Conservation (phyloP, 352 stramenopile species). For the Phytophthora ohioensis region DNA sequence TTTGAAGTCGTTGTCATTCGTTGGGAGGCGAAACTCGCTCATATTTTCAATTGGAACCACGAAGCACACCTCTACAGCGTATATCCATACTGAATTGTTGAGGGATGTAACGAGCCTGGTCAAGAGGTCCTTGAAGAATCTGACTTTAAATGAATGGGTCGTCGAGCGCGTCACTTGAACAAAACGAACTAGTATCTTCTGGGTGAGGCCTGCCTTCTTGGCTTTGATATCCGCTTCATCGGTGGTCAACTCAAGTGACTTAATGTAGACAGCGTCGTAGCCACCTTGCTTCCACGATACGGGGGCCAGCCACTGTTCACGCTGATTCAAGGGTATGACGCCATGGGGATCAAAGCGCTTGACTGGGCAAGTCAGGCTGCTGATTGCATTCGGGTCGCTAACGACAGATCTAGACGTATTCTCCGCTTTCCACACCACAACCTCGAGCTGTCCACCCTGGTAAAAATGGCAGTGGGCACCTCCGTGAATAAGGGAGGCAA, state of each 20-base stretch:
- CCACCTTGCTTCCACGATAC: not conserved
- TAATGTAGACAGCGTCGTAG: not conserved
- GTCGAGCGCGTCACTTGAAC: not conserved
- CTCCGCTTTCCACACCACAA: not conserved
- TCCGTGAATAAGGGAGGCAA: no score
- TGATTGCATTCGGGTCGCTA: not conserved
- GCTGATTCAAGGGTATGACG: not conserved
- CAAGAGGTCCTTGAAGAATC: not conserved
- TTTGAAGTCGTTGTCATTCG: not conserved
- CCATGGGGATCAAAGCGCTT: not conserved
- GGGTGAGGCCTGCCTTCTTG: not conserved
- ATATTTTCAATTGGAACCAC: no score
- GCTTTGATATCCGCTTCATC: not conserved
- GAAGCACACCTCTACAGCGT: no score
- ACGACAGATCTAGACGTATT: no score
- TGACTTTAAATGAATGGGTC: not conserved
- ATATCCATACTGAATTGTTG: no score
- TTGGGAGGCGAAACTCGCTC: no score
- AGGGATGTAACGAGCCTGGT: not conserved
- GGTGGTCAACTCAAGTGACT: not conserved
- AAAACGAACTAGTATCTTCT: not conserved
- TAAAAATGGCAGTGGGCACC: no score
- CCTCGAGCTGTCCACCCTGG: no score
- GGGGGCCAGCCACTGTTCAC: not conserved
- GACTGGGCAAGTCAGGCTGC: not conserved